These are phyloP conservation scores for Fusarium duplospermum DNA, from an alignment of 2,329 filamentous ascomycete species.

Conservation along the genomic window DNA sequence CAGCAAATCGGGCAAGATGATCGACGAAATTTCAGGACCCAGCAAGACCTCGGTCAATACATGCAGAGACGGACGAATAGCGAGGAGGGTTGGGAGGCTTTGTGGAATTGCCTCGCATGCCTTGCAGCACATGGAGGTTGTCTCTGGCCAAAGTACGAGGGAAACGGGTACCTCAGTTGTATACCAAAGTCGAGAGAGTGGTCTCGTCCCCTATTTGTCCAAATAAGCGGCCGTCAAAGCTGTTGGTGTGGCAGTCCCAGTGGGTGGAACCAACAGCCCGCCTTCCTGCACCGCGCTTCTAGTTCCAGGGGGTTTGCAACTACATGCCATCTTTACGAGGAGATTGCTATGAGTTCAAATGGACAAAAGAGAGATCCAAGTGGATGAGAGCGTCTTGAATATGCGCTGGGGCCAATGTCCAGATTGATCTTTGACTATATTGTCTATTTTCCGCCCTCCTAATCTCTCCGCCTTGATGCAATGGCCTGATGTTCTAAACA, in stretches of 20 bases:
- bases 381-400: too few relatives aligned
- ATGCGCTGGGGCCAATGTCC: not conserved
- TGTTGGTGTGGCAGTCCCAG: not conserved
- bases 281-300: not conserved
- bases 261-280: not conserved
- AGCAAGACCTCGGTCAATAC: not conserved
- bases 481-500: not conserved
- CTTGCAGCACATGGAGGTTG: conserved; percentile 14
- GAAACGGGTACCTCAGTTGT: conserved; percentile 8
- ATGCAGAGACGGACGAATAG: not conserved
- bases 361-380: not conserved
- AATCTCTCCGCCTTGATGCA: not conserved
- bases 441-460: not conserved
- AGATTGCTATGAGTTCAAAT: not conserved
- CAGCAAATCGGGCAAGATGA: not conserved
- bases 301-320: conserved; percentile 9
- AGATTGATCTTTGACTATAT: not conserved
- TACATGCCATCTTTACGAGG: not conserved
- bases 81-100: not conserved
- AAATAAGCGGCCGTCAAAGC: not conserved
- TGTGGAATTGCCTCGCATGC: conserved; percentile 10
- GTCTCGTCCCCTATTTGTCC: conserved; percentile 5
- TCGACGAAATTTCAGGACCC: not conserved
- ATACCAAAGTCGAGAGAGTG: not conserved
- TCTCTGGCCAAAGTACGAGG: not conserved